A percentile compares a stretch with the other conserved stretches of the same genome.
These are phyloP conservation scores for Naganishia liquefaciens DNA, from an alignment of 1,284 basidiomycete species.

Conservation along the genomic window DNA sequence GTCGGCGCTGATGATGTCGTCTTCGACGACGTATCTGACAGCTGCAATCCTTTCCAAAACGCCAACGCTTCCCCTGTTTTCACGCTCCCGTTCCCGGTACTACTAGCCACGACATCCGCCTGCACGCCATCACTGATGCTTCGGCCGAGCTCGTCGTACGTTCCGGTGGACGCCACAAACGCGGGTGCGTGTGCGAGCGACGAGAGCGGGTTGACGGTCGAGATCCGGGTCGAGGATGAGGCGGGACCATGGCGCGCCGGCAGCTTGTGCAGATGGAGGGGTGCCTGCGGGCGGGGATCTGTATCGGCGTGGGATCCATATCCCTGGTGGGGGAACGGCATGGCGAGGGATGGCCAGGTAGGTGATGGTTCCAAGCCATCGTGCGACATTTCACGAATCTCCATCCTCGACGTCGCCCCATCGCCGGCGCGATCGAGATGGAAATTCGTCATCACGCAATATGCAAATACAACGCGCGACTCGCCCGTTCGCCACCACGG, in stretches of 20 bases:
- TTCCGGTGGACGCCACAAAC: conserved; percentile 17
- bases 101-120: neutral
- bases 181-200: conserved; percentile 16
- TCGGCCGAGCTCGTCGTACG: conserved; percentile 26
- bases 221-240: conserved; percentile 11
- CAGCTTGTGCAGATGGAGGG: conserved; percentile 22
- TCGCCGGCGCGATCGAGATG: neutral
- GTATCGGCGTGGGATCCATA: conserved; percentile 6
- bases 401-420: neutral
- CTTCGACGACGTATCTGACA: neutral
- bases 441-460: conserved; percentile 24
- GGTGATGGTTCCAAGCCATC: no score
- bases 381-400: no score
- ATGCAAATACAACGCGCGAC: conserved; percentile 5
- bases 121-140: conserved; percentile 9
- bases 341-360: neutral
- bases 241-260: conserved; percentile 30
- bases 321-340: neutral
- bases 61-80: conserved; percentile 7
- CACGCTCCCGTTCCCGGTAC: neutral
- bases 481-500: neutral
- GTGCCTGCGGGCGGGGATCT: conserved; percentile 20
- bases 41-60: conserved; percentile 30
- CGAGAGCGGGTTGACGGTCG: conserved; percentile 8
- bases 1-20: neutral